A percentile compares a stretch with the other conserved stretches of the same genome.
These are phyloP conservation scores for Hepatocystis sp. DNA, from an alignment of 169 alveolate species.

Conservation along the genomic window DNA sequence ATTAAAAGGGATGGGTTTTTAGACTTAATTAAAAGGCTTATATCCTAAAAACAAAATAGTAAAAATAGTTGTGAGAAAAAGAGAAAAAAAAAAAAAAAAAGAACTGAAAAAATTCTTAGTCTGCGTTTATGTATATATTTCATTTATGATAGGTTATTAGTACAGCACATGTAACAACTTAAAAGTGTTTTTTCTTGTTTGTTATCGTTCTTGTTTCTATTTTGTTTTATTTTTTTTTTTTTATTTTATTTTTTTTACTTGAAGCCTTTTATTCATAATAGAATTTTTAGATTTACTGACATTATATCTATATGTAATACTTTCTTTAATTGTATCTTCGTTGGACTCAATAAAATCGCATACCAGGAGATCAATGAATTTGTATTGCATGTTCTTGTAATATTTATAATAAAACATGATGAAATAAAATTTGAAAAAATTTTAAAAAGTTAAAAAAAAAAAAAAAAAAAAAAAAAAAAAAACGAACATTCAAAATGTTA, in stretches of 20 bases:
- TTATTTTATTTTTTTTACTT: too few species aligned
- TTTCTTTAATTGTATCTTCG: slow-evolving; percentile 92
- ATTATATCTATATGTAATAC: slow-evolving; percentile 91
- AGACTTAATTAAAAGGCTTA: slow-evolving; percentile 85
- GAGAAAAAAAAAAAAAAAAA: background rate
- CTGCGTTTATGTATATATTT: too few species aligned
- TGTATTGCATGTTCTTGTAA: slow-evolving; percentile 93
- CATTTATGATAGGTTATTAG: too few species aligned
- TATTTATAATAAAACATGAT: slow-evolving; percentile 1
- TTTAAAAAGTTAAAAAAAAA: background rate
- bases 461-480: slow-evolving; percentile 5
- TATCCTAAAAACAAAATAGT: slow-evolving; percentile 50
- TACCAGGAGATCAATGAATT: slow-evolving; percentile 93
- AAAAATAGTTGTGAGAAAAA: background rate
- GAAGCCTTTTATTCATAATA: slow-evolving; percentile 54
- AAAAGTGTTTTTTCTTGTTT: too few species aligned
- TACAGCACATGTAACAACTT: too few species aligned
- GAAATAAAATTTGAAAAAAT: slow-evolving; percentile 2
- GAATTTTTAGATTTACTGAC: slow-evolving; percentile 83
- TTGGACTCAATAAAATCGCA: slow-evolving; percentile 92
- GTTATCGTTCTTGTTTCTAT: too few species aligned
- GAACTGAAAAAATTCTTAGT: background rate
- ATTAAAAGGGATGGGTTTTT: slow-evolving; percentile 92
- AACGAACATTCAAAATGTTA: background rate
- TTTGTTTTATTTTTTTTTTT: too few species aligned